Evolutionary conservation across 495 filamentous ascomycete genomes (phyloP), one percentile per base, ranked within the genome.

Genomic region (Penicillium dipodomyicola): DNA sequence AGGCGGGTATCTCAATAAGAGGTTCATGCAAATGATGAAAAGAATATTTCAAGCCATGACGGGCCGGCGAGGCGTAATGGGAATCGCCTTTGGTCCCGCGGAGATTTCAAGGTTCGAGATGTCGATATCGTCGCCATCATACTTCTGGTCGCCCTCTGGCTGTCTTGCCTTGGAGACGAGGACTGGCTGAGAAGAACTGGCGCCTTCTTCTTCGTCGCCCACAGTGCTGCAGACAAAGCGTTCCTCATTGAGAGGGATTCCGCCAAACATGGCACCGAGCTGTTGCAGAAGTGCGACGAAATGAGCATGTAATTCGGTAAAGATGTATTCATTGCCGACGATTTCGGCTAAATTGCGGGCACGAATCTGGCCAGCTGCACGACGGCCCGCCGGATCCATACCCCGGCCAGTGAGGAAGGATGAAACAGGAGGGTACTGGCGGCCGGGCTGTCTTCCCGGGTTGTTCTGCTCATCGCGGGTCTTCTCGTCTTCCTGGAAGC

Each of bases 321-420:
- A 97, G 61, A 97, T 87, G 67, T 91, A 86, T 25, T 90, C 88
- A 54, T 89, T 80, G 29, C 92, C 92, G 15, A 92, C 87, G 48
- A 97, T 83, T 71, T 97, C 92, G 1, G 88, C 88, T 46, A 97
- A 72, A 32, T 89, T 90, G 56, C 89, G 83, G 22, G 88, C 84
- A 57, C 85, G 85, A 50, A 89, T 81, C 58, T 77, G 78, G 33
- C 75, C 82, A 43, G 43, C 69, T 71, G 52, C 74, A 74, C 33
- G 77, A 53, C 76, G 79, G 10, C 86, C 82, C 60, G 84, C 80
- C 5, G 77, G 80, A 60, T 88, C 83, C 25, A 81, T 66, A 32
- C 73, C 79, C 33, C 84, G 80, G 35, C 83, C 84, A 12, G 81
- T 83, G 7, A 89, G 72, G 64, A 89, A 89, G 1, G 82, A 83